A percentile compares a stretch with the other conserved stretches of the same genome.
Evolutionary conservation across 768 basidiomycete genomes (phyloP).

Genomic region (Mycena filopes): DNA sequence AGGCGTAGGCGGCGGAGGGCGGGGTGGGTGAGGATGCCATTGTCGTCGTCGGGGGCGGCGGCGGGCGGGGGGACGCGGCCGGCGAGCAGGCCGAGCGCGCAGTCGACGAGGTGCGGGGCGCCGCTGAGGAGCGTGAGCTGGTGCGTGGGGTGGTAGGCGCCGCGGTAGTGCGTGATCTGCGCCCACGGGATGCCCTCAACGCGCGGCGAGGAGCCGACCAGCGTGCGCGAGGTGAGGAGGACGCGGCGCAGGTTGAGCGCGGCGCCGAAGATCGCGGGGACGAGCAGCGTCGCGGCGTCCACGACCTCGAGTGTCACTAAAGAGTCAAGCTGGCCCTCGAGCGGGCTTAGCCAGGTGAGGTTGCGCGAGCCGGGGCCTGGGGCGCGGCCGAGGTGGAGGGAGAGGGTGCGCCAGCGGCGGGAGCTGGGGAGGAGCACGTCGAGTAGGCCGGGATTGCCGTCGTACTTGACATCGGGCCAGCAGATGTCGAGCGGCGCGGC

Average conservation of each 20-base stretch:
- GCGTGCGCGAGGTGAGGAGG: background rate
- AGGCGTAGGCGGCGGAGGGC: no score
- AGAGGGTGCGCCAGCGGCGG: background rate
- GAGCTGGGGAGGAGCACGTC: background rate
- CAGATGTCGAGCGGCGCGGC: background rate
- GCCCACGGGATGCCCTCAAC: conserved; percentile 2
- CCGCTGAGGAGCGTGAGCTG: background rate
- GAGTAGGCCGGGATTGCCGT: background rate
- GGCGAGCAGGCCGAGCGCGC: background rate
- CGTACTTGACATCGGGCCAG: background rate
- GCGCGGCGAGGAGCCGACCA: background rate
- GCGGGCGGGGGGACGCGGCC: no score
- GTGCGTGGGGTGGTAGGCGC: background rate
- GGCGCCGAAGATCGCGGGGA: background rate
- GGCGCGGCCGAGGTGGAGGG: background rate
- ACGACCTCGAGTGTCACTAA: background rate
- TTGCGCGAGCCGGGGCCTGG: background rate
- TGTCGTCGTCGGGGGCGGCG: no score
- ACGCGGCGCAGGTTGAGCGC: background rate
- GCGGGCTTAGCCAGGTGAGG: background rate
- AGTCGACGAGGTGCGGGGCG: background rate
- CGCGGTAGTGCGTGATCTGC: conserved; percentile 5
- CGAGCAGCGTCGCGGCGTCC: background rate
- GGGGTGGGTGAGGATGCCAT: no score
- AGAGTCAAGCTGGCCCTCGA: background rate